Percentiles rank a stretch among this genome's conserved stretches.
Conservation (phyloP, 2,329 filamentous ascomycete species). For the Magnaporthales sp. region DNA sequence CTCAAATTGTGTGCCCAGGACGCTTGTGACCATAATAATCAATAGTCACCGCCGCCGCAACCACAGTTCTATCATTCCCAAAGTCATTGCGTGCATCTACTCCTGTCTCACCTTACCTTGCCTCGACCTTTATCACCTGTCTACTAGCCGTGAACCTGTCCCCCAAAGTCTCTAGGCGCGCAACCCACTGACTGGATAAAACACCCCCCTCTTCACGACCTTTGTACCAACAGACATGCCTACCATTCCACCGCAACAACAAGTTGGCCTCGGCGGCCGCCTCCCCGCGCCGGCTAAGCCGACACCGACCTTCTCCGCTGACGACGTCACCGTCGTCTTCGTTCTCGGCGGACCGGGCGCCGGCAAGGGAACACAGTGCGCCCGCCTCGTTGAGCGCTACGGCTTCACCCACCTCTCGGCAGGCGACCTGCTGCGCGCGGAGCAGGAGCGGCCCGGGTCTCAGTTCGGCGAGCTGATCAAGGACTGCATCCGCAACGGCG, state of each 20-base stretch:
- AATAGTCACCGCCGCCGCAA: background rate
- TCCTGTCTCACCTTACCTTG: background rate
- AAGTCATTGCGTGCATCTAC: background rate
- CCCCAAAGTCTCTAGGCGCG: background rate
- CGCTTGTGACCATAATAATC: background rate
- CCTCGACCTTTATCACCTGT: background rate
- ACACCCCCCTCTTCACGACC: constrained; percentile 10
- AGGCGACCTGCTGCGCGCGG: constrained; percentile 85
- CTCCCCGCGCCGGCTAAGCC: constrained; percentile 43
- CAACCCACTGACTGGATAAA: constrained; percentile 6
- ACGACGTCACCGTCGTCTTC: constrained; percentile 85
- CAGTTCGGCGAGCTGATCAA: constrained; percentile 91
- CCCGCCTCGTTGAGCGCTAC: constrained; percentile 77
- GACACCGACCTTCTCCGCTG: constrained; percentile 62
- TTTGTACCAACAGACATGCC: constrained; percentile 28
- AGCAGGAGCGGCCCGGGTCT: constrained; percentile 78
- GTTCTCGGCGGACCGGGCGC: constrained; percentile 93
- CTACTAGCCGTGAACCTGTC: background rate
- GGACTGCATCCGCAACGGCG: constrained; percentile 85
- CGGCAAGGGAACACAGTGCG: constrained; percentile 94
- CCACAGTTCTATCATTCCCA: background rate
- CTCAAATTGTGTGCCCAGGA: background rate
- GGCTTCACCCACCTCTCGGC: constrained; percentile 90
- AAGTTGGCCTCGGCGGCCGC: constrained; percentile 24
- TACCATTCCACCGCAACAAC: constrained; percentile 24